Conservation (phyloP, 306 rosid genomes). For the Sindora glabra region DNA sequence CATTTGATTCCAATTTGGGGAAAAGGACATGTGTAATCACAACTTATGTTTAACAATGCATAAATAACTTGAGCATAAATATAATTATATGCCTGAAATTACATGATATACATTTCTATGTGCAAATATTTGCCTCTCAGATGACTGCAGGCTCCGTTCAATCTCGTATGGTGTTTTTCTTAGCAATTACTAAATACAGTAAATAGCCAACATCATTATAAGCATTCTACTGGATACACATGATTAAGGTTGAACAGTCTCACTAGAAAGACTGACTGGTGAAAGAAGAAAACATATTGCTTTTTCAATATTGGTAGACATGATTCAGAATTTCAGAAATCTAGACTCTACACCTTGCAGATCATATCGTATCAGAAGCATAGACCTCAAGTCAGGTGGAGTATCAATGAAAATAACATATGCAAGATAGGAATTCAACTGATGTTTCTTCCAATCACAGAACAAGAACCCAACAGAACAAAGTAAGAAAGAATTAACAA, state of each 20-base stretch:
- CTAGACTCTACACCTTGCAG: background rate
- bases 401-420: background rate
- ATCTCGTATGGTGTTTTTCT: background rate
- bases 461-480: constrained; percentile 5
- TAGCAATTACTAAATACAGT: background rate
- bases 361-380: background rate
- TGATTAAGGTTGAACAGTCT: no score
- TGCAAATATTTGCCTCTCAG: background rate
- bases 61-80: no score
- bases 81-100: no score
- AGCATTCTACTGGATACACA: no score
- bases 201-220: no score
- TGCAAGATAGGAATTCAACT: background rate
- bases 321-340: background rate
- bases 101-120: no score
- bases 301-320: no score
- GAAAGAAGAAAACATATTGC: background rate
- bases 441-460: background rate
- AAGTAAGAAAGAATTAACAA: background rate
- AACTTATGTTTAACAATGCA: no score
- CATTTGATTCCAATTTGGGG: background rate
- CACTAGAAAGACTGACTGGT: no score
- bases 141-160: background rate
- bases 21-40: no score
- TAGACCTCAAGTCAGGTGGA: background rate